Conservation (phyloP, 1,284 basidiomycete genomes). For the Ustilago crameri region DNA sequence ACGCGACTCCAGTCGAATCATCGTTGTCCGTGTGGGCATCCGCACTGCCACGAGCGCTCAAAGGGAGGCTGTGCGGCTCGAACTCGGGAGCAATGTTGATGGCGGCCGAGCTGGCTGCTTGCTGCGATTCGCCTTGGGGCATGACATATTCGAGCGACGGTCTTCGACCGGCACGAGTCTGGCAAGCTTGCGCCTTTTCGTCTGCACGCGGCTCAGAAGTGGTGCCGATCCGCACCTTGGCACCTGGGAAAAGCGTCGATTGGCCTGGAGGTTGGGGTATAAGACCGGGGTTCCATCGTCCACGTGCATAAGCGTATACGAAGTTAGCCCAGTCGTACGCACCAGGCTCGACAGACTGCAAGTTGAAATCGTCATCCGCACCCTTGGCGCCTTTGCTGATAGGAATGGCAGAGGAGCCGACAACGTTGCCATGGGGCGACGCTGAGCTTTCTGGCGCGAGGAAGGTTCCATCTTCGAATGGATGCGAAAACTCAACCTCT, state of each 20-base stretch:
- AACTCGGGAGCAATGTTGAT: constrained; percentile 8
- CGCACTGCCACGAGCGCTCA: constrained; percentile 22
- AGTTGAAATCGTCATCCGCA: neutral
- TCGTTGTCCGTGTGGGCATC: constrained; percentile 16
- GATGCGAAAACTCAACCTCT: constrained; percentile 17
- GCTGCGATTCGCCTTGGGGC: constrained; percentile 1
- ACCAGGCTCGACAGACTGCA: constrained; percentile 31
- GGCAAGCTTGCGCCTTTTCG: neutral
- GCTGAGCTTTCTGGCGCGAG: neutral
- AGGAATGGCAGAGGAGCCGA: neutral
- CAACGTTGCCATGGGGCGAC: neutral
- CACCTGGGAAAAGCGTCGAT: constrained; percentile 37
- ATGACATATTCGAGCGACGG: constrained; percentile 37
- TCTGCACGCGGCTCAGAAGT: constrained; percentile 1
- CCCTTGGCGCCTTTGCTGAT: neutral
- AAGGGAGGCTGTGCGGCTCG: constrained; percentile 34
- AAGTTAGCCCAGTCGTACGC: constrained; percentile 65
- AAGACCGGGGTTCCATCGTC: constrained; percentile 58
- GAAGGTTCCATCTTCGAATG: constrained; percentile 12
- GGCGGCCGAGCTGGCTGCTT: neutral
- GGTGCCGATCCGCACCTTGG: constrained; percentile 32
- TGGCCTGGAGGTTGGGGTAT: constrained; percentile 58
- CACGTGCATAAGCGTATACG: constrained; percentile 60
- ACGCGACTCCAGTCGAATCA: constrained; percentile 17
- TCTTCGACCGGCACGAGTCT: constrained; percentile 10